Evolutionary conservation across 306 rosid genomes (phyloP).

Genomic region (Delonix regia): DNA sequence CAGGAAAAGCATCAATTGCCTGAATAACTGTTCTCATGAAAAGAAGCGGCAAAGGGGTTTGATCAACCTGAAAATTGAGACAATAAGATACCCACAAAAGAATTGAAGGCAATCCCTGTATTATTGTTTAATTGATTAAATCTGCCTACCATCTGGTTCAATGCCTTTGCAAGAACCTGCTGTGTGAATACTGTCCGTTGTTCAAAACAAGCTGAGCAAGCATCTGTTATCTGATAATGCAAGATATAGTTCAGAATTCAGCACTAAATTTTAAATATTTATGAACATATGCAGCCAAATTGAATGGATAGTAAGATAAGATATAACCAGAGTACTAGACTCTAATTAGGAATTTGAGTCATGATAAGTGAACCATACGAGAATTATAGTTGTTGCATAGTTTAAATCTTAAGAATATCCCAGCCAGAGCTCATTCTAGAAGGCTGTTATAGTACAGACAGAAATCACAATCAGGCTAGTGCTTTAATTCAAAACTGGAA

Average conservation of each 20-base stretch:
- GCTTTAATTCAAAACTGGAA: background rate
- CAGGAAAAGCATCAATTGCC: slow-evolving; percentile 96
- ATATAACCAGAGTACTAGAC: slow-evolving; percentile 11
- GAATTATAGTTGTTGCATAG: background rate
- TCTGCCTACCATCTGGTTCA: slow-evolving; percentile 84
- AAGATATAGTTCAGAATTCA: slow-evolving; percentile 36
- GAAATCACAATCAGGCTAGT: background rate
- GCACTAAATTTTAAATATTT: background rate
- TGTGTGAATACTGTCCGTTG: slow-evolving; percentile 98
- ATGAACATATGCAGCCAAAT: slow-evolving; percentile 18
- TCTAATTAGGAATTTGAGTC: slow-evolving; percentile 1
- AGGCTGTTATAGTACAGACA: background rate
- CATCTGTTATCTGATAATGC: slow-evolving; percentile 85
- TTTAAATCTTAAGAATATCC: background rate
- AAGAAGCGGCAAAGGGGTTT: slow-evolving; percentile 93
- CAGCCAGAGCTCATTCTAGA: slow-evolving; percentile 19
- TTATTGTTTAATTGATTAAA: background rate
- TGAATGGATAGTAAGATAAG: background rate
- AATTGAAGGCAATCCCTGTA: slow-evolving; percentile 15
- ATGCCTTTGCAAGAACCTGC: slow-evolving; percentile 96
- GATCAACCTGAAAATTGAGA: slow-evolving; percentile 73
- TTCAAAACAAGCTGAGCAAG: slow-evolving; percentile 98
- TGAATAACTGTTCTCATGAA: slow-evolving; percentile 99
- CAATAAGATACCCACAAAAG: slow-evolving; percentile 16
- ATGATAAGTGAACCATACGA: background rate